Base-by-base conservation (phyloP, 2,329 filamentous ascomycete genomes). In the Emergomyces pasteurianus region DNA sequence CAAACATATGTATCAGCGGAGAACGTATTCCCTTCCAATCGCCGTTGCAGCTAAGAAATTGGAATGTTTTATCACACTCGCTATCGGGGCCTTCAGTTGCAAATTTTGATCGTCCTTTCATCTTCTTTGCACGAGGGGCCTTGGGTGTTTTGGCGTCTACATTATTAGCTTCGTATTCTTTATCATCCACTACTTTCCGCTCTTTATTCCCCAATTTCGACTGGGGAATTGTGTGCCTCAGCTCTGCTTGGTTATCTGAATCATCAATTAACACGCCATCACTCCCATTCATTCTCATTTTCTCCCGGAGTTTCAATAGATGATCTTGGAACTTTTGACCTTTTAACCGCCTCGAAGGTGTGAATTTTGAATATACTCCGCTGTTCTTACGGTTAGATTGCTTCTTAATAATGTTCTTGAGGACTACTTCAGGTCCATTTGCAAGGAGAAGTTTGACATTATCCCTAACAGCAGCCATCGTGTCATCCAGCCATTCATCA, bases 1-100 rank as follows among this genome's bases (percentile, higher is more conserved):
- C 70, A 67, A 87, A 87, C 65, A 84, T 78, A 62, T 87, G 83
- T 0, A 88, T 67, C 0, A 83, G 67, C 1, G 76, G 75, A 8
- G 60, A 66, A 47, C 61, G 69, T 36, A 76, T 62, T 3, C 60
- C 61, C 12, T 62, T 65, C 69, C 70, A 71, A 28, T 65, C 52
- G 21, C 67, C 63, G 16, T 46, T 38, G 34, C 46, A 61, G 38
- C 71, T 68, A 21, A 65, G 65, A 59, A 73, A 68, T 6, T 65
- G 63, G 46, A 67, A 67, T 18, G 60, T 59, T 38, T 68, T 65
- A 26, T 71, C 55, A 58, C 61, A 64, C 28, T 63, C 36, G n/a
- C 2, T 56, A 18, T 28, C 43, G 26, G 50, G 31, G 14, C 43
- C 40, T 18, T 43, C 50, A 18, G 18, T n/a, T 26, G 26, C 10